These are phyloP conservation scores for Thermothielavioides terrestris DNA, from an alignment of 495 filamentous ascomycete species.

Conservation along the genomic window DNA sequence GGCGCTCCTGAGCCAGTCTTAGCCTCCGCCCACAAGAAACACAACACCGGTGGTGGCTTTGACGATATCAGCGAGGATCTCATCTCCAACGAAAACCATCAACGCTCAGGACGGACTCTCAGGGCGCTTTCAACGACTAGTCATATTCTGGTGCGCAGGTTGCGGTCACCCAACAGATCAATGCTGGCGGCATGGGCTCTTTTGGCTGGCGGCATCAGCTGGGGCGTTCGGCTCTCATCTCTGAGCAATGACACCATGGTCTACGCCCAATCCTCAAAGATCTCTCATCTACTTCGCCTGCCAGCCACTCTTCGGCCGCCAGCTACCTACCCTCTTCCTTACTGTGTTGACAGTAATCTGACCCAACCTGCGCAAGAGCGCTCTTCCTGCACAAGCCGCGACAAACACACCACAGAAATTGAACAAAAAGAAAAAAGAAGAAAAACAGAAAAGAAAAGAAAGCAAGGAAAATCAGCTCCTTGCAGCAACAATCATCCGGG, in stretches of 20 bases:
- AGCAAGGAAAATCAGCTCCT: background rate
- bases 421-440: background rate
- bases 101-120: background rate
- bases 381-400: background rate
- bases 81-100: background rate
- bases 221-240: background rate
- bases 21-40: background rate
- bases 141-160: background rate
- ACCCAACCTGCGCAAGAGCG: slow-evolving; percentile 1
- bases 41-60: background rate
- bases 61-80: background rate
- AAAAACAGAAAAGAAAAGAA: background rate
- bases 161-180: background rate
- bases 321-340: background rate
- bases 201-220: background rate
- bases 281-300: background rate
- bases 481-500: background rate
- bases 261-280: background rate
- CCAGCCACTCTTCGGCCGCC: background rate
- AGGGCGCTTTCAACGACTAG: background rate
- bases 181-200: background rate
- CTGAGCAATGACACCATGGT: background rate
- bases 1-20: slow-evolving; percentile 47
- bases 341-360: too few relatives aligned
- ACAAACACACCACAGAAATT: background rate